Evolutionary conservation across 2,329 filamentous ascomycete genomes (phyloP).

Genomic region (Cladosporium sp.): DNA sequence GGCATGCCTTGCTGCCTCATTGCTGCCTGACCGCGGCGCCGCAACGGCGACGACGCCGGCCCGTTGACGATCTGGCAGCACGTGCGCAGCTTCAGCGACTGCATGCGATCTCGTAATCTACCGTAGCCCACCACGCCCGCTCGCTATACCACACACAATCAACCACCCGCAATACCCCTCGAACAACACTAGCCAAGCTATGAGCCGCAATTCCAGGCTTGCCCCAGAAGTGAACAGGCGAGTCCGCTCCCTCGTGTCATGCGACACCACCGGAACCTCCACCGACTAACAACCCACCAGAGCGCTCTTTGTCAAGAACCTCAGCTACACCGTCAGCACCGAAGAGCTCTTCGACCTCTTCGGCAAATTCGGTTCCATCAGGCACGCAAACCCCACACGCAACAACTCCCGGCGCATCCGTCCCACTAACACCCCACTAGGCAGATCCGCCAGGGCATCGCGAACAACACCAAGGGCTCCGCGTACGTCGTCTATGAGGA

Average conservation of each 20-base stretch:
- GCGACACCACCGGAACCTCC: constrained; percentile 2
- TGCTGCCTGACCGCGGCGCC: too few relatives aligned
- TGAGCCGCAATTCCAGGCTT: constrained; percentile 95
- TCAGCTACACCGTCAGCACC: constrained; percentile 98
- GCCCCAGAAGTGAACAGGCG: constrained; percentile 99
- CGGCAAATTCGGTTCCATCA: constrained; percentile 91
- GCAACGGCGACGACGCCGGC: too few relatives aligned
- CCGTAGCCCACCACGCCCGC: neutral
- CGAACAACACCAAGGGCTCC: constrained; percentile 94
- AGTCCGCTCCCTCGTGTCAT: constrained; percentile 31
- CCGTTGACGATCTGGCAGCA: too few relatives aligned
- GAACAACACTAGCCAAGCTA: constrained; percentile 53
- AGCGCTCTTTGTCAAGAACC: constrained; percentile 99
- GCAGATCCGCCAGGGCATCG: constrained; percentile 97
- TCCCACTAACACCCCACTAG: constrained; percentile 42
- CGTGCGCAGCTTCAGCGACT: too few relatives aligned
- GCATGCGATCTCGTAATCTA: too few relatives aligned
- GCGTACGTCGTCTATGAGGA: constrained; percentile 99
- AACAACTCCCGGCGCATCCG: constrained; percentile 28
- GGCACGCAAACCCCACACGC: constrained; percentile 48
- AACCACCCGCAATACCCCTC: constrained; percentile 11
- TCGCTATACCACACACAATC: neutral
- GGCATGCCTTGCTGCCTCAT: too few relatives aligned
- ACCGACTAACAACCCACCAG: constrained; percentile 41
- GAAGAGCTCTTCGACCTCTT: constrained; percentile 99